These are phyloP conservation scores for Ceratocystis ficicola DNA, from an alignment of 2,329 filamentous ascomycete species.

Conservation along the genomic window DNA sequence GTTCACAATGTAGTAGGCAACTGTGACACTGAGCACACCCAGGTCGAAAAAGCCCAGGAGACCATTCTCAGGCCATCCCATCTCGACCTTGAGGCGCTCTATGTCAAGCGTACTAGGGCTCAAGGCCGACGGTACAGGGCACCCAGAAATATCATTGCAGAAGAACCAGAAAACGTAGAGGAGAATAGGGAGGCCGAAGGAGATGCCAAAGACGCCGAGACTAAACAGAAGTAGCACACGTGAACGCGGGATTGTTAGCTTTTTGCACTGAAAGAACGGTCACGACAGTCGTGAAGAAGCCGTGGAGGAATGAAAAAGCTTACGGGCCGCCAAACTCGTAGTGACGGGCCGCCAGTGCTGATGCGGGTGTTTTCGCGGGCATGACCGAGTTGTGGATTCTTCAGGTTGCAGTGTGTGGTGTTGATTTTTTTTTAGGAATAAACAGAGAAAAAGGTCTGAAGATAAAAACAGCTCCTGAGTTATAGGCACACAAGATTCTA, in stretches of 20 bases:
- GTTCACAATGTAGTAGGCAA: conserved; percentile 69
- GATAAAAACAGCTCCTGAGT: neutral
- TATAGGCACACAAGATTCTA: neutral
- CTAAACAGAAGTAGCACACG: conserved; percentile 34
- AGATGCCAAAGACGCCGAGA: conserved; percentile 62
- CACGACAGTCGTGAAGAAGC: neutral
- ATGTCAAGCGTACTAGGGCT: conserved; percentile 59
- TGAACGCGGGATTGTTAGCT: neutral
- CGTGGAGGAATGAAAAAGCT: conserved; percentile 24
- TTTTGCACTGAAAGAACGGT: neutral
- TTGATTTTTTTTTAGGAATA: neutral
- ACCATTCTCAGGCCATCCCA: conserved; percentile 67
- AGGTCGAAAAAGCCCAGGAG: conserved; percentile 57
- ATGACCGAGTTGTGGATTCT: neutral
- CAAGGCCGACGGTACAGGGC: conserved; percentile 71
- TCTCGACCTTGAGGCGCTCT: conserved; percentile 61
- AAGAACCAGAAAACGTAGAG: conserved; percentile 70
- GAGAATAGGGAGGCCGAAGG: conserved; percentile 65
- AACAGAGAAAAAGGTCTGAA: neutral
- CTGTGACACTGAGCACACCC: conserved; percentile 53
- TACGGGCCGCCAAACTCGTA: conserved; percentile 45
- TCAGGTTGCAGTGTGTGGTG: neutral
- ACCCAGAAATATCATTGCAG: conserved; percentile 88
- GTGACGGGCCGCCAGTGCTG: conserved; percentile 30
- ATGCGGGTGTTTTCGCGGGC: conserved; percentile 24